Evolutionary conservation across 768 basidiomycete genomes (phyloP).

Genomic region (Tulasnella sp.): DNA sequence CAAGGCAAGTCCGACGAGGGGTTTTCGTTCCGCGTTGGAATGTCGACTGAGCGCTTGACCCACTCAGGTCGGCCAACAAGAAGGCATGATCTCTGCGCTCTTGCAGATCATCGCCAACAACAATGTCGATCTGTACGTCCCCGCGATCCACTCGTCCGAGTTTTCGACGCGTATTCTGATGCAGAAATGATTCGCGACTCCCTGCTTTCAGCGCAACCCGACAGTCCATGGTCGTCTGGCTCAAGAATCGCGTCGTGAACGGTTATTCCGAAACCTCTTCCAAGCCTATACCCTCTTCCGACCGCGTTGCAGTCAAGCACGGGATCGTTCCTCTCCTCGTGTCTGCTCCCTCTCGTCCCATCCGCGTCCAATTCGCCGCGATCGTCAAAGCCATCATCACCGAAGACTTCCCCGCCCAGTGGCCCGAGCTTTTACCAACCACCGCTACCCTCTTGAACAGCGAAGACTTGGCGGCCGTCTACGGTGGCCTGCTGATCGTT

Average conservation of each 20-base stretch:
- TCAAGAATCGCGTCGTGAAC: conserved; percentile 77
- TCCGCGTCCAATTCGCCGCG: conserved; percentile 66
- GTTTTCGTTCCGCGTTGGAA: neutral
- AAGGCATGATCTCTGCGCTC: conserved; percentile 74
- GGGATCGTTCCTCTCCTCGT: conserved; percentile 61
- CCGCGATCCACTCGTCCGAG: conserved; percentile 18
- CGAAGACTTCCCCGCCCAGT: conserved; percentile 67
- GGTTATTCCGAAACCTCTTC: conserved; percentile 45
- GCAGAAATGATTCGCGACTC: neutral
- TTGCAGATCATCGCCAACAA: conserved; percentile 76
- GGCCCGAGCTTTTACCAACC: conserved; percentile 58
- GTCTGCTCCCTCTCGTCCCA: conserved; percentile 47
- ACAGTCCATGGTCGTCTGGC: conserved; percentile 75
- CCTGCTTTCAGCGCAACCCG: conserved; percentile 50
- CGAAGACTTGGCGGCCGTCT: conserved; percentile 56
- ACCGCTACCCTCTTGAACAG: conserved; percentile 54
- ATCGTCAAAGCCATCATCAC: conserved; percentile 62
- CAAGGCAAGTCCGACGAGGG: conserved; percentile 43
- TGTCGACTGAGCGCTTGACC: neutral
- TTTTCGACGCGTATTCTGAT: neutral
- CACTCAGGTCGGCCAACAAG: conserved; percentile 56
- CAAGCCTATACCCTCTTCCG: conserved; percentile 48
- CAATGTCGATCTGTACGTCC: conserved; percentile 61
- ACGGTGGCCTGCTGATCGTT: conserved; percentile 67
- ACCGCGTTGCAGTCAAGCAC: conserved; percentile 60